Base-by-base conservation (phyloP, 2,329 filamentous ascomycete genomes). In the Alternaria brassicae region DNA sequence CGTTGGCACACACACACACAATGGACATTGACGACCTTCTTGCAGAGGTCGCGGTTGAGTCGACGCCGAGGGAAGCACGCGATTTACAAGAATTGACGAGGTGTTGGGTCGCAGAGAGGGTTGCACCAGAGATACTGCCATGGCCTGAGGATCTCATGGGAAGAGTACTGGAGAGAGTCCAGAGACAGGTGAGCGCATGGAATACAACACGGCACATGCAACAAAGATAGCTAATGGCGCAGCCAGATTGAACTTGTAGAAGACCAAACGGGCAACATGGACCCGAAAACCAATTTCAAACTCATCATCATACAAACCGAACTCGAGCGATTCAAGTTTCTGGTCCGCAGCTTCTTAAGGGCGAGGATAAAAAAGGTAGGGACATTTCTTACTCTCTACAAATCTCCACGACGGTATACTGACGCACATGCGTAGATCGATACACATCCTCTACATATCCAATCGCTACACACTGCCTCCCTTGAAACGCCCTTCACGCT, bases 231-330 rank as follows among this genome's bases (percentile, higher is more conserved):
- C 69, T 72, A 66, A 72, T 67, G 62, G 50, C 59, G 63, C 61
- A 68, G 65, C 50, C 78, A 84, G 79, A 81, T 82, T 66, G 79
- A 81, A 66, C 69, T 78, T 13, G 80, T 84, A 25, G 83, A 84
- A 70, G 77, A 82, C 62, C 77, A 93, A 84, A 94, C 91, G 12
- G 91, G 90, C 62, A 89, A 91, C 73, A 90, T 93, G 87, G 93
- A 96, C 72, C 91, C 93, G 45, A 93, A 91, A 78, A 89, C 91
- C 65, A 98, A 97, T 77, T 97, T 99, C 77, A 88, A 88, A 61
- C 88, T 98, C 72, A 97, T 97, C 48, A 90, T 99, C 62, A 89
- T 97, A 54, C 95, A 99, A 82, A 98, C 96, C 6, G 95, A 99
- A 80, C 86, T 99, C 54, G 93, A 97, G 77, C 85, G 95, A 44